Evolutionary conservation across 805 yeast genomes (phyloP).

Genomic region (Sugiyamaella chiloensis): DNA sequence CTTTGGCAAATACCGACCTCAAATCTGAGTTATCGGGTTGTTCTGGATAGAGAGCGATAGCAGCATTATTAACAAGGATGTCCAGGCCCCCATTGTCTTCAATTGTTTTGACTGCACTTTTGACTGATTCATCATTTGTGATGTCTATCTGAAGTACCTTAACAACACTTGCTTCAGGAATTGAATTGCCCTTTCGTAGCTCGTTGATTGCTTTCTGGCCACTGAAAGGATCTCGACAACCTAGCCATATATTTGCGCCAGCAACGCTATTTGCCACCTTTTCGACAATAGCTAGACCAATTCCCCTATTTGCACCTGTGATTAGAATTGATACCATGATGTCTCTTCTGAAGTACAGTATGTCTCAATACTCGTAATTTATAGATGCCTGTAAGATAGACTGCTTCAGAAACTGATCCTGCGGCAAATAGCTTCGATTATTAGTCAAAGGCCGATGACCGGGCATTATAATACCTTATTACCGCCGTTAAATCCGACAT

Average conservation of each 20-base stretch:
- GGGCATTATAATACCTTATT: no score
- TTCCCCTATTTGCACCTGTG: neutral
- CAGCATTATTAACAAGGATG: conserved; percentile 7
- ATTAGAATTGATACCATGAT: neutral
- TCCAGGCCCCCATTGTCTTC: neutral
- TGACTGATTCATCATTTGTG: neutral
- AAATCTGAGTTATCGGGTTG: neutral
- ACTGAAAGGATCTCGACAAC: neutral
- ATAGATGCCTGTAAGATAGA: no score
- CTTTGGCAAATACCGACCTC: neutral
- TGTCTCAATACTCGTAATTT: no score
- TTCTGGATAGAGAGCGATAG: neutral
- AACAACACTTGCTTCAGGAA: neutral
- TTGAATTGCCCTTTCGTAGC: neutral
- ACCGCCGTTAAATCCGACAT: no score
- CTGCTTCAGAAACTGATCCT: no score
- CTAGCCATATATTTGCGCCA: neutral
- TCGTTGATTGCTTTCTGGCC: neutral
- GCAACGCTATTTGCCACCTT: neutral
- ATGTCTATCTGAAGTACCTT: neutral
- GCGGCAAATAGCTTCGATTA: no score
- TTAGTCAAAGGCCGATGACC: no score
- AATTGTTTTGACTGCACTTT: neutral
- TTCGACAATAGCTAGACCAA: neutral
- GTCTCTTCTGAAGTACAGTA: no score